Base-by-base conservation (phyloP, 2,329 filamentous ascomycete species). In the Calonectria fujianensis region DNA sequence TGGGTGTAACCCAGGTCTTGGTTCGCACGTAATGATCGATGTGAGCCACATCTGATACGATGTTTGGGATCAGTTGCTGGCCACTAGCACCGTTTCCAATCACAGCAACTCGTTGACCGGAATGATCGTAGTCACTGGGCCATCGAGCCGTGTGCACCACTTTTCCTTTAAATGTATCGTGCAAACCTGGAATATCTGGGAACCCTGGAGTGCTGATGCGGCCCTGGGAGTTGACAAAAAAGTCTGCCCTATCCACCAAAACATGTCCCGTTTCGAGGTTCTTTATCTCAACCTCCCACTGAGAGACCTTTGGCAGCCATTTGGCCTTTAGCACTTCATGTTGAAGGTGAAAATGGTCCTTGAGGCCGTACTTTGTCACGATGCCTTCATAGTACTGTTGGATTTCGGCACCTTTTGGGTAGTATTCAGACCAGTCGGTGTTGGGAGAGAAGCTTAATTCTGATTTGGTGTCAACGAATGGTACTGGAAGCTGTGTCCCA, bases 41-140 rank as follows among this genome's bases (percentile, higher is more conserved):
- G 27, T 63, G 57, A 11, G 13, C 4, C 24, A 63, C 57, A 8
- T 63, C 35, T 13, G 37, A 41, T 27, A 31, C 27, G 4, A 63
- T 63, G 24, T 63, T 63, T 41, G 57, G 57, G n/a, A 63, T 11
- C 8, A 63, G 24, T 18, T 63, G 57, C 35, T 63, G 57, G 2
- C 57, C 57, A 41, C 57, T 63, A 4, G 57, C 57, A 16, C 57
- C 57, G 27, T 63, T 63, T 63, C 57, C 57, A 41, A 63, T 63
- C 35, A 63, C 57, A 20, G 57, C 57, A 14, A 63, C 37, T 11
- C 57, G 57, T 41, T 63, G 37, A 2, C 37, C 35, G 1, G 57
- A 41, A 41, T 63, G 37, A 6, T 20, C 6, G 14, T 41, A 41
- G 13, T 41, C 57, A 27, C 39, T 63, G 14, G 57, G 57, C 57